Conservation (phyloP, 2,329 filamentous ascomycete species). For the Botrytis porri region DNA sequence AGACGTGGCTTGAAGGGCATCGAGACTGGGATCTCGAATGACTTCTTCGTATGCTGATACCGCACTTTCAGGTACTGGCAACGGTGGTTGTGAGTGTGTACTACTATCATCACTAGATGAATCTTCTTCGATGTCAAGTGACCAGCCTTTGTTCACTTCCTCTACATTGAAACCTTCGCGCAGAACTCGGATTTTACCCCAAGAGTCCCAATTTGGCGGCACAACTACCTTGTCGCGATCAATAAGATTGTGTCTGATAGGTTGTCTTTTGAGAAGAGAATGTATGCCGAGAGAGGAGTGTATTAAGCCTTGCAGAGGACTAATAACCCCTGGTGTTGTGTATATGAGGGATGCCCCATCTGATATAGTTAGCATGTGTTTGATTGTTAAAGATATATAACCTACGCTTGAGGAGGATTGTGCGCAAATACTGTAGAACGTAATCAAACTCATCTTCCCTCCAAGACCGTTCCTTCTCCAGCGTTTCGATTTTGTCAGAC, state of each 20-base stretch:
- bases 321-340: constrained; percentile 72
- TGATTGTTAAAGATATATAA: constrained; percentile 10
- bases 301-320: constrained; percentile 73
- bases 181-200: constrained; percentile 92
- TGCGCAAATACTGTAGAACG: constrained; percentile 88
- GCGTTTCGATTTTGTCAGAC: constrained; percentile 57
- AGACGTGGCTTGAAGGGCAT: constrained; percentile 55
- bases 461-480: constrained; percentile 90
- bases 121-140: constrained; percentile 69
- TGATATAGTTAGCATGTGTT: constrained; percentile 39
- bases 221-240: constrained; percentile 93
- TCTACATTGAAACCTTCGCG: constrained; percentile 92
- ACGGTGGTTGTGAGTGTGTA: constrained; percentile 24
- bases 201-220: constrained; percentile 96
- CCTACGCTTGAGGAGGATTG: constrained; percentile 81
- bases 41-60: constrained; percentile 75
- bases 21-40: constrained; percentile 70
- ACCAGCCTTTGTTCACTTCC: constrained; percentile 79
- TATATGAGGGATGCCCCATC: constrained; percentile 84
- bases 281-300: constrained; percentile 86
- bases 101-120: constrained; percentile 39
- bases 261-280: constrained; percentile 73
- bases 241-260: constrained; percentile 85
- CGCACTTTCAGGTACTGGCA: constrained; percentile 49
- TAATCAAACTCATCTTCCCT: constrained; percentile 97